Conservation (phyloP, 2,329 filamentous ascomycete genomes). For the Macroventuria anomochaeta region DNA sequence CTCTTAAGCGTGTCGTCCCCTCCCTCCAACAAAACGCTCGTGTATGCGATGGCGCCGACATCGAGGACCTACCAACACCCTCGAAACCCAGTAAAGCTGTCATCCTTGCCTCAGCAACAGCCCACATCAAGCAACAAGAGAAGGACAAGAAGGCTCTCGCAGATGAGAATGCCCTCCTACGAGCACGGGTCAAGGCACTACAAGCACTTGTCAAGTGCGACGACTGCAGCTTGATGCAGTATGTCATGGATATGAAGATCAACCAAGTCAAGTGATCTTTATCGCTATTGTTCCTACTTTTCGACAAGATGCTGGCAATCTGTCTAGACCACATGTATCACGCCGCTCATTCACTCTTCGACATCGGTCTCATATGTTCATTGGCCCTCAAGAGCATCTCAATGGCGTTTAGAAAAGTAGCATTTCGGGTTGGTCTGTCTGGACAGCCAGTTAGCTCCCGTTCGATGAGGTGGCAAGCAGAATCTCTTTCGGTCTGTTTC, state of each 20-base stretch:
- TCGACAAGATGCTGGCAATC: constrained; percentile 20
- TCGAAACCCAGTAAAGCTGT: constrained; percentile 55
- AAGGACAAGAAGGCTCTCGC: constrained; percentile 50
- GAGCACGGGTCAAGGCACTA: constrained; percentile 51
- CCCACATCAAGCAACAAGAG: constrained; percentile 56
- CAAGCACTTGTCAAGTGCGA: constrained; percentile 56
- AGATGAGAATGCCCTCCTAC: constrained; percentile 49
- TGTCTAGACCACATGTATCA: constrained; percentile 1
- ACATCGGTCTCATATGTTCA: background rate
- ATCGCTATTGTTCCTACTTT: background rate
- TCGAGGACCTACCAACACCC: constrained; percentile 52
- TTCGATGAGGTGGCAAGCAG: background rate
- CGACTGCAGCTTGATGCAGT: constrained; percentile 55
- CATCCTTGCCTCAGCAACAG: constrained; percentile 54
- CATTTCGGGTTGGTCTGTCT: constrained; percentile 17
- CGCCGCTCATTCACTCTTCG: constrained; percentile 2
- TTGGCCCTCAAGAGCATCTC: constrained; percentile 16
- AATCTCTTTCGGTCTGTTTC: constrained; percentile 1
- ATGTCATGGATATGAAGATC: constrained; percentile 51
- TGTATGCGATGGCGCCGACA: constrained; percentile 50
- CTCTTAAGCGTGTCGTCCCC: constrained; percentile 49
- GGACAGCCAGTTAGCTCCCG: constrained; percentile 21
- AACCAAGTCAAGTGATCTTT: constrained; percentile 34
- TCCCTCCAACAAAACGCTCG: constrained; percentile 48
- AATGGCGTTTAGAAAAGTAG: constrained; percentile 26